Evolutionary conservation across 2,329 filamentous ascomycete species (phyloP).

Genomic region (Alternaria consortialis): DNA sequence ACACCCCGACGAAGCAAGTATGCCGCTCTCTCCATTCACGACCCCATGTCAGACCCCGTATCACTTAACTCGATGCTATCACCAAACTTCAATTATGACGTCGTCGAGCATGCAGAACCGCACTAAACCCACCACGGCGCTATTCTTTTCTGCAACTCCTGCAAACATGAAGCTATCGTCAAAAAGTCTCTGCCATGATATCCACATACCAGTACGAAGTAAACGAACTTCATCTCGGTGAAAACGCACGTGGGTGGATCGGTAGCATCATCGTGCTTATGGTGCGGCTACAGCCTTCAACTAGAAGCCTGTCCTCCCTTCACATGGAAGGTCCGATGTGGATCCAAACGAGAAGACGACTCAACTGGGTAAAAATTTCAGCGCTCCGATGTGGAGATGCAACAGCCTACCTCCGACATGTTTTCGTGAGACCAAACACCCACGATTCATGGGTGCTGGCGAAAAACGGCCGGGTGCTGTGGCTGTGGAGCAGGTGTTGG

Average conservation of each 20-base stretch:
- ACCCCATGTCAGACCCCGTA: constrained; percentile 2
- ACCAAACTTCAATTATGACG: constrained; percentile 9
- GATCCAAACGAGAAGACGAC: background rate
- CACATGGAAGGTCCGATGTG: constrained; percentile 2
- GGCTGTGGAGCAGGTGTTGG: constrained; percentile 19
- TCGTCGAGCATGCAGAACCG: constrained; percentile 1
- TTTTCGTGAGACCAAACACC: constrained; percentile 11
- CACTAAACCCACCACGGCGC: constrained; percentile 2
- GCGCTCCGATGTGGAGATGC: constrained; percentile 7
- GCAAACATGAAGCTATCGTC: constrained; percentile 1
- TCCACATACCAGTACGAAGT: constrained; percentile 9
- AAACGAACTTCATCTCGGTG: constrained; percentile 1
- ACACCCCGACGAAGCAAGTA: constrained; percentile 9
- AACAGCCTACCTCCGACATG: background rate
- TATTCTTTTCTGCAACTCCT: constrained; percentile 1
- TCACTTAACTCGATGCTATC: background rate
- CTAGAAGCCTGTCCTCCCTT: constrained; percentile 8
- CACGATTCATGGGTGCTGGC: constrained; percentile 13
- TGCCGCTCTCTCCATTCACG: constrained; percentile 5
- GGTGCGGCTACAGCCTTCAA: constrained; percentile 3
- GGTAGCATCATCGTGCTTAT: constrained; percentile 15
- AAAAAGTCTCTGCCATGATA: constrained; percentile 11
- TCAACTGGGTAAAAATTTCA: constrained; percentile 8
- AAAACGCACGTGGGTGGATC: constrained; percentile 10
- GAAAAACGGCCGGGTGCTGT: constrained; percentile 21